Percentiles rank a stretch among this genome's conserved stretches.
These are phyloP conservation scores for Chrysanthemum makinoi DNA, from an alignment of 129 eudicot genomes.

Conservation along the genomic window DNA sequence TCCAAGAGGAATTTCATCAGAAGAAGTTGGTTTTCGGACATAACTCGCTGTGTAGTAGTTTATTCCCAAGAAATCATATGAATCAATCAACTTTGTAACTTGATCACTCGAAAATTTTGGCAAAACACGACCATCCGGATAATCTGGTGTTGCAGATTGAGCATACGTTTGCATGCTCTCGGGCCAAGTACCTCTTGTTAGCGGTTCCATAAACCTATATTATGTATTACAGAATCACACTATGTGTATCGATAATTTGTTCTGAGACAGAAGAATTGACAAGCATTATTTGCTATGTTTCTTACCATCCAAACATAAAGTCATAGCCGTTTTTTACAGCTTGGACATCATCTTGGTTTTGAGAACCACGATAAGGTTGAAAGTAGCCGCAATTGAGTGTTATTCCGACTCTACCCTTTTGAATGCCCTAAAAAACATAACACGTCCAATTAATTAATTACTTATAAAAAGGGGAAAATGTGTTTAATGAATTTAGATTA, in stretches of 20 bases:
- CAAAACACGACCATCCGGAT: conserved; percentile 20
- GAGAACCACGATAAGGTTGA: conserved; percentile 5
- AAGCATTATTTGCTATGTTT: not conserved
- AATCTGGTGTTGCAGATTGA: conserved; percentile 14
- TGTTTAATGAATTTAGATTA: too few species aligned
- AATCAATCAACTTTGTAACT: conserved; percentile 16
- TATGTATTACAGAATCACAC: not conserved
- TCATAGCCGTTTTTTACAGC: conserved; percentile 26
- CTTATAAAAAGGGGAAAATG: too few species aligned
- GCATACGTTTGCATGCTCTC: conserved; percentile 12
- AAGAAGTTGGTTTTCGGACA: conserved; percentile 20
- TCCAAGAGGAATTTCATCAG: conserved; percentile 17
- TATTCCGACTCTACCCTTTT: conserved; percentile 33
- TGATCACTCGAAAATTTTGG: conserved; percentile 32
- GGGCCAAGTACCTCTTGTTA: conserved; percentile 34
- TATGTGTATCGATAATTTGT: not conserved
- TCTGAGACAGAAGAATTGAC: not conserved
- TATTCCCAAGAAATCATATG: conserved; percentile 41
- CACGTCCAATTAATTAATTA: not conserved
- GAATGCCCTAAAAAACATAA: conserved; percentile 11
- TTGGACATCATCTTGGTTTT: not conserved
- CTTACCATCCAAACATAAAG: conserved; percentile 31
- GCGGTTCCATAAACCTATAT: conserved; percentile 43
- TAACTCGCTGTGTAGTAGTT: conserved; percentile 39
- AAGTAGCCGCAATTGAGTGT: conserved; percentile 12